phyloP scores from a whole-genome alignment of 768 basidiomycete species.

The Pisolithus microcarpus region DNA sequence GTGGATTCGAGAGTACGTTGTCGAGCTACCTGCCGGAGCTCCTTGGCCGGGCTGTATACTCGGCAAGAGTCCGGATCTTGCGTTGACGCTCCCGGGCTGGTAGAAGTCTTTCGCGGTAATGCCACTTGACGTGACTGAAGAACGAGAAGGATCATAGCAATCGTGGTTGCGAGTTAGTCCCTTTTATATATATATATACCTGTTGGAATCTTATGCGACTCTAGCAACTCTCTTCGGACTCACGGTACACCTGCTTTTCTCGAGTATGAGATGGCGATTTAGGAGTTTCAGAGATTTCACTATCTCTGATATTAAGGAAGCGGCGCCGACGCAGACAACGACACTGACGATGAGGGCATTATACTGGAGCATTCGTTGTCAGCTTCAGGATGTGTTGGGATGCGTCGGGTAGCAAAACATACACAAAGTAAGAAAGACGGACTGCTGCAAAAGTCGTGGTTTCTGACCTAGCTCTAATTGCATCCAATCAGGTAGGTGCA shows the following conservation, averaged over 20 bases:
- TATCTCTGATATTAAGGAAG: not conserved
- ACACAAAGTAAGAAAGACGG: too few relatives aligned
- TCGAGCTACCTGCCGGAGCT: not conserved
- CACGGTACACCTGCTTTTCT: not conserved
- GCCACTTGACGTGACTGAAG: not conserved
- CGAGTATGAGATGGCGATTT: not conserved
- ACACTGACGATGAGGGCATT: too few relatives aligned
- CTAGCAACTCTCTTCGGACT: not conserved
- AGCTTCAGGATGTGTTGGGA: too few relatives aligned
- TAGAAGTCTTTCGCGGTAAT: not conserved
- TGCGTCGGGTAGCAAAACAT: too few relatives aligned
- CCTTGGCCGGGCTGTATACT: not conserved
- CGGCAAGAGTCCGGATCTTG: not conserved
- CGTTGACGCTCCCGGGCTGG: not conserved
- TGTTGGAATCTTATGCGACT: not conserved
- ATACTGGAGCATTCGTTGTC: too few relatives aligned
- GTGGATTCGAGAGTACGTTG: not conserved
- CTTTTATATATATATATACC: too few relatives aligned
- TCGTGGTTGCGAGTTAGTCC: not conserved
- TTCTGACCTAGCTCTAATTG: too few relatives aligned
- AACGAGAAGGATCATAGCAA: not conserved
- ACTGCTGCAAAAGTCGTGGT: too few relatives aligned
- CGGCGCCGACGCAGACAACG: too few relatives aligned
- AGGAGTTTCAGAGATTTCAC: not conserved
- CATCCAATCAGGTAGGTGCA: too few relatives aligned